Evolutionary conservation across 176 grass and related monocot genomes (phyloP).

Genomic region (Aegilops bicornis): DNA sequence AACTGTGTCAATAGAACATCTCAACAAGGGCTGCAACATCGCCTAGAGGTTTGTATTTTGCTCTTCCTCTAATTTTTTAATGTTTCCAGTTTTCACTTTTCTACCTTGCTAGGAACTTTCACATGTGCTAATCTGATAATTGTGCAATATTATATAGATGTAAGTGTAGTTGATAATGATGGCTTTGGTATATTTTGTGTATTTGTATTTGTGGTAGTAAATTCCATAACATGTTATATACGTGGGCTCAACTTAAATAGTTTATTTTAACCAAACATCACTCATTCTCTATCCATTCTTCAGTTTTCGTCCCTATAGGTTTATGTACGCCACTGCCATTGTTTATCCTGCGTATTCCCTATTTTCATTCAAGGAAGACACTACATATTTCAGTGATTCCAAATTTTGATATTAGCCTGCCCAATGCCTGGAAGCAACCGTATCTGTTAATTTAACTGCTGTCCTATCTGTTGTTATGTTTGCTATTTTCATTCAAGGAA

Average conservation of each 20-base stretch:
- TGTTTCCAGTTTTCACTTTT: background rate
- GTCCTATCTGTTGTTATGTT: background rate
- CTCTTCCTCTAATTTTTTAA: background rate
- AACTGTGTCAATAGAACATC: slow-evolving; percentile 86
- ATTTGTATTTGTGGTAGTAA: background rate
- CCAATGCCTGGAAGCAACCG: background rate
- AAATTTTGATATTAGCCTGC: background rate
- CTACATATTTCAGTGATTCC: background rate
- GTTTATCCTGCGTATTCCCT: background rate
- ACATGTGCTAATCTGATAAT: background rate
- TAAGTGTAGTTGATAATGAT: background rate
- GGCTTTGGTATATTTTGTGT: background rate
- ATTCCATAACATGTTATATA: background rate
- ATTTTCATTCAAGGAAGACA: background rate
- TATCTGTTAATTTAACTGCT: background rate
- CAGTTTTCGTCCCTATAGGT: background rate
- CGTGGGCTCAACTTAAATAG: background rate
- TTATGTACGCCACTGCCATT: background rate
- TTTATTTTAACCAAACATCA: background rate
- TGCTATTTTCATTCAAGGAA: background rate
- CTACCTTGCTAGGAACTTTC: background rate
- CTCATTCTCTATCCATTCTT: background rate
- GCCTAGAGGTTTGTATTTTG: slow-evolving; percentile 69
- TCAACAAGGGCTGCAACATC: slow-evolving; percentile 77
- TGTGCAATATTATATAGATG: background rate